Conservation (phyloP, 805 yeast genomes). For the Ogataea pignaliae region DNA sequence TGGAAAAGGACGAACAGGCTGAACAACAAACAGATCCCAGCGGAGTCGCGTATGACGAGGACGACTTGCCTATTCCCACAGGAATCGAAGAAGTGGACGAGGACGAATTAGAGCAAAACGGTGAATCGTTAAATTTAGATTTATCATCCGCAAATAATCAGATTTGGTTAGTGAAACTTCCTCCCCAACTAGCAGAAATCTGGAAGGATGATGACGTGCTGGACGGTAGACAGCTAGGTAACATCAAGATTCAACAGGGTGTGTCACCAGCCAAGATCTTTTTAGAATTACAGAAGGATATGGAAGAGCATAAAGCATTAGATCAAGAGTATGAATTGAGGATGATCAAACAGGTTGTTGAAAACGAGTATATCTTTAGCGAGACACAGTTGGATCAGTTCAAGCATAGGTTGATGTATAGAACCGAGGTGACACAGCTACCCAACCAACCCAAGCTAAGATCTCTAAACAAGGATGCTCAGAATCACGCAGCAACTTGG, state of each 20-base stretch:
- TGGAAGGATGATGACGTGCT: slow-evolving; percentile 66
- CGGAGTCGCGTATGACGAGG: slow-evolving; percentile 26
- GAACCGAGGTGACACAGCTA: slow-evolving; percentile 47
- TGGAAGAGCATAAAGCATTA: slow-evolving; percentile 46
- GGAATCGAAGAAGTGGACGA: slow-evolving; percentile 34
- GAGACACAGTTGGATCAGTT: slow-evolving; percentile 74
- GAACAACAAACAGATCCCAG: not conserved
- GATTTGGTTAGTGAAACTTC: slow-evolving; percentile 90
- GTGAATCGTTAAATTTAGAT: slow-evolving; percentile 78
- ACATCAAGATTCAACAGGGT: slow-evolving; percentile 63
- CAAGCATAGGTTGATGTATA: slow-evolving; percentile 47
- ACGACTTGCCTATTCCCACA: slow-evolving; percentile 30
- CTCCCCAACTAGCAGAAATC: slow-evolving; percentile 75
- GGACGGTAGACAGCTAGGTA: slow-evolving; percentile 75
- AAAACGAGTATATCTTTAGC: slow-evolving; percentile 81
- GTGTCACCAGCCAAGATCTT: slow-evolving; percentile 41
- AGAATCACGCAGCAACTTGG: slow-evolving; percentile 30
- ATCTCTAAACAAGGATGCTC: slow-evolving; percentile 34
- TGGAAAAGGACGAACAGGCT: not conserved
- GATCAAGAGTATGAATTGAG: slow-evolving; percentile 84
- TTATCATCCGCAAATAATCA: slow-evolving; percentile 57
- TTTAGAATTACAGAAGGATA: slow-evolving; percentile 48
- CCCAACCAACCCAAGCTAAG: slow-evolving; percentile 48
- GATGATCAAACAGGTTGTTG: slow-evolving; percentile 72
- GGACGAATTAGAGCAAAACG: slow-evolving; percentile 33